phyloP scores from a whole-genome alignment of 257 asterid genomes.

The Salvia hispanica region DNA sequence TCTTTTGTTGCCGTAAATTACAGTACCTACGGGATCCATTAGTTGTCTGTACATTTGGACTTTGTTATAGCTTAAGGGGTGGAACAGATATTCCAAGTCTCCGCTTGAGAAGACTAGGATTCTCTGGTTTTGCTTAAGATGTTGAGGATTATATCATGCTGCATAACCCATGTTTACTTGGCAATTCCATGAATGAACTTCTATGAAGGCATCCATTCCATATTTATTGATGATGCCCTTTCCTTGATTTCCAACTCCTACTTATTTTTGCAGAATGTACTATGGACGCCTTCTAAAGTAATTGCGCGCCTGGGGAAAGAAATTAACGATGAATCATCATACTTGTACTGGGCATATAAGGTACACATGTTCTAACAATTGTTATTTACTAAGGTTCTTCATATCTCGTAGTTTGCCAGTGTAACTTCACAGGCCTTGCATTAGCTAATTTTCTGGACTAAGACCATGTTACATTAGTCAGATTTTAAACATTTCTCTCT shows the following conservation, averaged over 20 bases:
- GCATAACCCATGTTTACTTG: too few species aligned
- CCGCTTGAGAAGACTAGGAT: not conserved
- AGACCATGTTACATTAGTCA: not conserved
- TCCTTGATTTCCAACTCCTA: conserved; percentile 20
- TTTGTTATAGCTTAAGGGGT: not conserved
- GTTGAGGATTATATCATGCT: not conserved
- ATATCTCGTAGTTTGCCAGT: not conserved
- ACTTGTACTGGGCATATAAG: conserved; percentile 93
- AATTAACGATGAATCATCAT: conserved; percentile 76
- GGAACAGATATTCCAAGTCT: conserved; percentile 8
- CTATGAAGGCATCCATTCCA: conserved; percentile 6
- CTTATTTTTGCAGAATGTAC: conserved; percentile 51
- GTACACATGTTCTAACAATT: conserved; percentile 38
- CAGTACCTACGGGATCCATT: not conserved
- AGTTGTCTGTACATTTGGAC: conserved; percentile 21
- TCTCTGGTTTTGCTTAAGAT: not conserved
- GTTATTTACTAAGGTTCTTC: conserved; percentile 11
- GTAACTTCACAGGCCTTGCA: not conserved
- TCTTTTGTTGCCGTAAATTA: not conserved
- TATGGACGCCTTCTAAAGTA: conserved; percentile 94
- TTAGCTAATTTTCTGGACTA: not conserved
- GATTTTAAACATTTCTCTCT: not conserved
- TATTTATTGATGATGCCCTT: not conserved
- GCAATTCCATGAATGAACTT: not conserved
- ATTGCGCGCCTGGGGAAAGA: conserved; percentile 88